These are phyloP conservation scores for Corinectria fuckeliana DNA, from an alignment of 2,329 filamentous ascomycete genomes.

Conservation along the genomic window DNA sequence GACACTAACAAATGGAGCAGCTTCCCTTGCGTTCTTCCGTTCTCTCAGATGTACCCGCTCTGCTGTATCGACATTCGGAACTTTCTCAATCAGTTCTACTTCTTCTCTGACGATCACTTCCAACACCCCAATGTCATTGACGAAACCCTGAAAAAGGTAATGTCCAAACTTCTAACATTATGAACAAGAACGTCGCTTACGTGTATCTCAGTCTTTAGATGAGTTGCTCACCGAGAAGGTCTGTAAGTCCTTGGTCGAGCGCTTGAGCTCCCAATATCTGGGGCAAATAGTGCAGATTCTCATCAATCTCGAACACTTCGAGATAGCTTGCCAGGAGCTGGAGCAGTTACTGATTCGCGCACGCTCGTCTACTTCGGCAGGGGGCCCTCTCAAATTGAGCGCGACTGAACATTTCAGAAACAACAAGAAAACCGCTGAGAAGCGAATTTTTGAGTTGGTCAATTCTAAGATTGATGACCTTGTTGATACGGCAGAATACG, in stretches of 20 bases:
- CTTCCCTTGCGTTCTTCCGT: constrained; percentile 94
- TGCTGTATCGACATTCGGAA: constrained; percentile 98
- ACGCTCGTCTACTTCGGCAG: constrained; percentile 80
- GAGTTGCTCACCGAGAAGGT: constrained; percentile 93
- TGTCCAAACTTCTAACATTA: constrained; percentile 1
- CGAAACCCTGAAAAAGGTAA: constrained; percentile 80
- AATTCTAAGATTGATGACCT: constrained; percentile 99
- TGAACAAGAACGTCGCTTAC: constrained; percentile 7
- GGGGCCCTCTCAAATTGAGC: constrained; percentile 77
- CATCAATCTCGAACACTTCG: constrained; percentile 97
- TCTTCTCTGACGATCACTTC: constrained; percentile 96
- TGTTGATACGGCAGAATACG: constrained; percentile 95
- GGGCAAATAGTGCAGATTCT: constrained; percentile 98
- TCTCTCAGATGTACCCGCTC: constrained; percentile 98
- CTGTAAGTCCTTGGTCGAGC: constrained; percentile 86
- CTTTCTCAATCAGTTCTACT: constrained; percentile 97
- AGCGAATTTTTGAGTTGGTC: constrained; percentile 97
- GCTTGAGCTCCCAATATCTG: constrained; percentile 88
- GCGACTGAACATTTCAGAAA: constrained; percentile 87
- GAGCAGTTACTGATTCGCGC: constrained; percentile 86
- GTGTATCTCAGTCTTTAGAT: constrained; percentile 76
- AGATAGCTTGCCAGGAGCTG: constrained; percentile 88
- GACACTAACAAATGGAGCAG: constrained; percentile 49
- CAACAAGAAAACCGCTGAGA: constrained; percentile 95
- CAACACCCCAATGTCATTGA: constrained; percentile 90